Base-by-base conservation (phyloP, 2,329 filamentous ascomycete genomes). In the Monilinia vaccinii-corymbosi region DNA sequence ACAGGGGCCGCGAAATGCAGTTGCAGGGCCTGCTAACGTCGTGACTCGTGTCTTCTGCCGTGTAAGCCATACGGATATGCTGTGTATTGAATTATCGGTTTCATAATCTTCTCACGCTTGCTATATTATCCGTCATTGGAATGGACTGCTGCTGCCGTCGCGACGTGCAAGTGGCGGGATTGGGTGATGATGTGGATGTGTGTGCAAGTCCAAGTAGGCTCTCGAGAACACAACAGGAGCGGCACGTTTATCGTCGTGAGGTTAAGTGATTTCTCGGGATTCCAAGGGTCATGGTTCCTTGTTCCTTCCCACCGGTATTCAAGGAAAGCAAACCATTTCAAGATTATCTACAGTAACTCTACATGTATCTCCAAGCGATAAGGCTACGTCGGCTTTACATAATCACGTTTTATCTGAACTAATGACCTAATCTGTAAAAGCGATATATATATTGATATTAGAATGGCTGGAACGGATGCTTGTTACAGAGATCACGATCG, bases 201-300 rank as follows among this genome's bases (percentile, higher is more conserved):
- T 34, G 32, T 34, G 9, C 8, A 10, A 8, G 36, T 32, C 21
- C 50, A 25, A 38, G 11, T 42, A 36, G 25, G 25, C 42, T 53
- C 50, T 16, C 16, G 25, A 42, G 50, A 13, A 38, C 18, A 53
- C 50, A 42, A 21, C 50, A 53, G 50, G 38, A 53, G 36, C 50
- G 50, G 50, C 50, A 42, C 50, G 36, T 53, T 53, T 42, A 53
- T 53, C 50, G 50, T 53, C 50, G 50, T 42, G 36, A 53, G 36
- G 36, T 53, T 32, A 32, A 53, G 36, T 53, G 34, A 52, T 42
- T 42, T 42, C 50, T 53, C 50, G 50, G 50, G 50, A 53, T 53
- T 52, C 28, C 36, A 53, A n/a, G n/a, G 50, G 36, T 36, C 36
- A 23, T 53, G 36, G 36, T 53, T 53, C 31, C 36, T 53, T 42